phyloP scores from a whole-genome alignment of 768 basidiomycete genomes.

The Phanerochaete sordida region DNA sequence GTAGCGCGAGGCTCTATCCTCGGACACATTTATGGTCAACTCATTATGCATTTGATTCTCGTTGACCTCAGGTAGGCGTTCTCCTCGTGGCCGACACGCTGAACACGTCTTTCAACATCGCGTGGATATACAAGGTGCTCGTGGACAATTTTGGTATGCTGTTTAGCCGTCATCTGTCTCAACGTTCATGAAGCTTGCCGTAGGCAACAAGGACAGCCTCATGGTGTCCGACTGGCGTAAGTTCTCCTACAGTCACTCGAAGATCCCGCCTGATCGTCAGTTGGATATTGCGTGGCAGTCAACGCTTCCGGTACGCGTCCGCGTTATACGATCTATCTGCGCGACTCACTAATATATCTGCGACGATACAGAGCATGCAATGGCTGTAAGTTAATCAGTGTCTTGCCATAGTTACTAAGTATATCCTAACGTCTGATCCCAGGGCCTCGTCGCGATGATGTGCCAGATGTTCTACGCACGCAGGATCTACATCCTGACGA shows the following conservation, averaged over 20 bases:
- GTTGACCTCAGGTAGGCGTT: constrained; percentile 4
- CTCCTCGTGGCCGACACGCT: constrained; percentile 14
- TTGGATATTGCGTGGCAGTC: background rate
- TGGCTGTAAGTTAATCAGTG: background rate
- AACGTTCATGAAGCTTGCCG: background rate
- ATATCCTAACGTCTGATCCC: background rate
- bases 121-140: constrained; percentile 12
- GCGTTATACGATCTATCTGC: background rate
- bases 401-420: no score
- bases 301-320: background rate
- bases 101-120: constrained; percentile 13
- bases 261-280: background rate
- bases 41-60: background rate
- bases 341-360: background rate
- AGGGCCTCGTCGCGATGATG: constrained; percentile 14
- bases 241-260: background rate
- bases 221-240: constrained; percentile 2
- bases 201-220: constrained; percentile 1
- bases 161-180: background rate
- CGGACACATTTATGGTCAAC: background rate
- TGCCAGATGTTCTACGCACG: constrained; percentile 15
- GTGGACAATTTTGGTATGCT: constrained; percentile 11
- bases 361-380: background rate
- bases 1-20: background rate
- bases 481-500: constrained; percentile 10